phyloP scores from a whole-genome alignment of 2,329 filamentous ascomycete genomes.

The Fusarium sp. region DNA sequence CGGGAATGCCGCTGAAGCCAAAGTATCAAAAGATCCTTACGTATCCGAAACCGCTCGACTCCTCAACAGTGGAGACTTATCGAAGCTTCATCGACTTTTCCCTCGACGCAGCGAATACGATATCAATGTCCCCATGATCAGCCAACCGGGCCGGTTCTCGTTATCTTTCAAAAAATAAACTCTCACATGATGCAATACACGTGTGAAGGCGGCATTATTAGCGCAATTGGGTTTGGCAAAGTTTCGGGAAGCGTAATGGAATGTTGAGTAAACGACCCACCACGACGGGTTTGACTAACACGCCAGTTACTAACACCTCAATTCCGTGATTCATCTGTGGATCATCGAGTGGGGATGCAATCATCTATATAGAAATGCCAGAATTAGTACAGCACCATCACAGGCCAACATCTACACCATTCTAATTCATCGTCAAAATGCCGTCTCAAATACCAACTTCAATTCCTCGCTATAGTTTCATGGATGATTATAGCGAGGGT shows the following conservation, averaged over 20 bases:
- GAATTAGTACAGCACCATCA: not conserved
- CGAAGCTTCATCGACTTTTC: conserved; percentile 48
- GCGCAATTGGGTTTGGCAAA: not conserved
- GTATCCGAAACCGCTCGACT: conserved; percentile 44
- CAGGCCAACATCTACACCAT: not conserved
- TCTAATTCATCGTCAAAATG: conserved; percentile 15
- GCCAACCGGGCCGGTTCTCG: not conserved
- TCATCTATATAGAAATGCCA: conserved; percentile 29
- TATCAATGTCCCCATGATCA: conserved; percentile 14
- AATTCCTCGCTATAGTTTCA: conserved; percentile 54
- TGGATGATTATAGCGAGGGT: conserved; percentile 63
- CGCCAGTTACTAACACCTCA: conserved; percentile 33
- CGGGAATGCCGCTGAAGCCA: conserved; percentile 44
- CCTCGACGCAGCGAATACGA: conserved; percentile 39
- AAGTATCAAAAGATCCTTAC: conserved; percentile 44
- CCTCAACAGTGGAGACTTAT: conserved; percentile 44
- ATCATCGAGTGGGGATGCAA: conserved; percentile 22
- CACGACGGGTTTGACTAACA: conserved; percentile 34
- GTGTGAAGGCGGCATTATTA: not conserved
- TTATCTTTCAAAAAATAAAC: not conserved
- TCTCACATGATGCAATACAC: conserved; percentile 8
- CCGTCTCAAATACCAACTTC: conserved; percentile 27
- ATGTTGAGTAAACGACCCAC: conserved; percentile 38
- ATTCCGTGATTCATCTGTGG: conserved; percentile 22
- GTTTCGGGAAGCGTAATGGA: conserved; percentile 25